Conservation (phyloP, 306 rosid genomes). For the Quercus gilva region DNA sequence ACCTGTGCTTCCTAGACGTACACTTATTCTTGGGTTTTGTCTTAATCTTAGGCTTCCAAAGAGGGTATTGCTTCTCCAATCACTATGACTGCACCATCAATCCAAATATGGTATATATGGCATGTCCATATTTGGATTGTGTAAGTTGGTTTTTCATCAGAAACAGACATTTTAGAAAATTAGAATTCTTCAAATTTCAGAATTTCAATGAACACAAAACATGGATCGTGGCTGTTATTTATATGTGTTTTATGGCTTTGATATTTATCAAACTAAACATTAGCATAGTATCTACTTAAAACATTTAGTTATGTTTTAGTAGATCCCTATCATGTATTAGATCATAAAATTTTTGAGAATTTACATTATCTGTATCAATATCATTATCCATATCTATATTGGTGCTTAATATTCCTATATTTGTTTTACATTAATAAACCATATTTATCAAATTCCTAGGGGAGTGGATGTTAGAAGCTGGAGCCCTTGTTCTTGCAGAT, state of each 20-base stretch:
- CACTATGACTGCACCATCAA: too few relatives aligned
- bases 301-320: not conserved
- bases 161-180: not conserved
- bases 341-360: not conserved
- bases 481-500: slow-evolving; percentile 97
- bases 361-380: not conserved
- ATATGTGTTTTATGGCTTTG: not conserved
- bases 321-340: too few relatives aligned
- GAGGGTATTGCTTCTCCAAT: too few relatives aligned
- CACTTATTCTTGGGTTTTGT: too few relatives aligned
- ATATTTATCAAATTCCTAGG: slow-evolving; percentile 44
- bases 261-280: not conserved
- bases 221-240: not conserved
- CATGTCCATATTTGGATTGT: not conserved
- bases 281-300: not conserved
- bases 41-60: too few relatives aligned
- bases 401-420: not conserved
- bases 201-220: not conserved
- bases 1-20: too few relatives aligned
- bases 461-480: slow-evolving; percentile 99
- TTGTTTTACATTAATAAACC: not conserved
- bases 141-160: not conserved
- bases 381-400: not conserved
- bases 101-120: not conserved
- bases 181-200: not conserved